Evolutionary conservation across 768 basidiomycete genomes (phyloP).

Genomic region (Rubroboletus pulcherrimus): DNA sequence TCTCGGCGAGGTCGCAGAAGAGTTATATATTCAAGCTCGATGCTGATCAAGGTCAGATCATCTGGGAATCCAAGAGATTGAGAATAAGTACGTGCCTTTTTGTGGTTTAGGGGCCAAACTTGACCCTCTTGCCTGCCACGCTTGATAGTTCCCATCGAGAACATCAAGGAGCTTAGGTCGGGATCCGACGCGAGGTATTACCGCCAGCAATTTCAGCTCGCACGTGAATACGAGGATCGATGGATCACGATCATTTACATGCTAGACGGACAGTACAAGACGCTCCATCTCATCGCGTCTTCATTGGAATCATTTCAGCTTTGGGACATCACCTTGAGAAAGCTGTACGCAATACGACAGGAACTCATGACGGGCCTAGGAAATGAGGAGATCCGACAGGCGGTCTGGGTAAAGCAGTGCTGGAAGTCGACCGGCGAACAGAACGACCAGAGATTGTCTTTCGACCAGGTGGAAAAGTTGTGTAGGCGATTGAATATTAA

Average conservation of each 20-base stretch:
- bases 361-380: conserved; percentile 68
- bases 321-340: conserved; percentile 62
- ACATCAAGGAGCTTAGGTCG: conserved; percentile 81
- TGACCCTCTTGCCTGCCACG: not conserved
- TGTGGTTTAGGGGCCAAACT: not conserved
- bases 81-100: conserved; percentile 51
- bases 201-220: conserved; percentile 63
- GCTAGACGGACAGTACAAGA: conserved; percentile 74
- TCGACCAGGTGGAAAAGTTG: conserved; percentile 68
- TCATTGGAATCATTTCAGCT: conserved; percentile 57
- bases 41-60: conserved; percentile 75
- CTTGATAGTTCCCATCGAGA: conserved; percentile 71
- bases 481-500: conserved; percentile 70
- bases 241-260: conserved; percentile 90
- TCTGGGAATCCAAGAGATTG: conserved; percentile 71
- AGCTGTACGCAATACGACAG: conserved; percentile 60
- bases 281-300: conserved; percentile 77
- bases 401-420: conserved; percentile 76
- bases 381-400: conserved; percentile 58
- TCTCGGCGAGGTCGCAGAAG: conserved; percentile 75
- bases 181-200: conserved; percentile 69
- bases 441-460: conserved; percentile 59
- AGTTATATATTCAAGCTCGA: conserved; percentile 68
- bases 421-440: conserved; percentile 72
- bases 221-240: conserved; percentile 56